Conservation (phyloP, 257 asterid species). For the Phtheirospermum japonicum region DNA sequence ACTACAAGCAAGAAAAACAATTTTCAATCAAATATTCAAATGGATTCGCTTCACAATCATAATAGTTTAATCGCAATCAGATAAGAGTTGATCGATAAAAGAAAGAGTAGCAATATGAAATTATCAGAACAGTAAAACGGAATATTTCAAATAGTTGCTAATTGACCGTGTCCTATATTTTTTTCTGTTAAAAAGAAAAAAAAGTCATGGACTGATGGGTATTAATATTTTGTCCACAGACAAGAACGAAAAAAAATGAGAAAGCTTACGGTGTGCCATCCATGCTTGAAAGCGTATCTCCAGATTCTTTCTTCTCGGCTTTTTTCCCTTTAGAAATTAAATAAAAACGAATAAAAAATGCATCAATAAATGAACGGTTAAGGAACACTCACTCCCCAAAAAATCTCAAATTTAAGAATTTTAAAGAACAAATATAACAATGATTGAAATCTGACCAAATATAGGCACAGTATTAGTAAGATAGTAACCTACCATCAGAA, state of each 20-base stretch:
- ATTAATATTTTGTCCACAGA: conserved; percentile 1
- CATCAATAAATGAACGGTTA: conserved; percentile 23
- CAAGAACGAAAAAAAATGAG: conserved; percentile 19
- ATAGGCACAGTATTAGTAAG: conserved; percentile 5
- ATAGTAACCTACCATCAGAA: conserved; percentile 78
- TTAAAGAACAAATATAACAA: conserved; percentile 16
- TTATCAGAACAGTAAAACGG: conserved; percentile 9
- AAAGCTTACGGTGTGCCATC: conserved; percentile 90
- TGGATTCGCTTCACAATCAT: neutral
- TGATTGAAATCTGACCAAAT: neutral
- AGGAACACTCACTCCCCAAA: neutral
- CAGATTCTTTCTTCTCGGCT: conserved; percentile 81
- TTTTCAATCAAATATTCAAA: neutral
- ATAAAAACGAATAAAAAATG: conserved; percentile 26
- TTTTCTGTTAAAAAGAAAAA: neutral
- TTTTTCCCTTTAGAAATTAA: conserved; percentile 50
- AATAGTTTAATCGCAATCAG: neutral
- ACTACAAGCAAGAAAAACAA: conserved; percentile 35
- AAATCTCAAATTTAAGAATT: neutral
- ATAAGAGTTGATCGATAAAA: conserved; percentile 10
- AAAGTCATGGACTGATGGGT: too few relatives aligned
- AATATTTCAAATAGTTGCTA: conserved; percentile 14
- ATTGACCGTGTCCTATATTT: conserved; percentile 3
- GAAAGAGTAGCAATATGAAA: conserved; percentile 8
- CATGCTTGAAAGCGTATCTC: conserved; percentile 68